These are phyloP conservation scores for Pneumocystis canis DNA, from an alignment of 1,139 yeast species.

Conservation along the genomic window DNA sequence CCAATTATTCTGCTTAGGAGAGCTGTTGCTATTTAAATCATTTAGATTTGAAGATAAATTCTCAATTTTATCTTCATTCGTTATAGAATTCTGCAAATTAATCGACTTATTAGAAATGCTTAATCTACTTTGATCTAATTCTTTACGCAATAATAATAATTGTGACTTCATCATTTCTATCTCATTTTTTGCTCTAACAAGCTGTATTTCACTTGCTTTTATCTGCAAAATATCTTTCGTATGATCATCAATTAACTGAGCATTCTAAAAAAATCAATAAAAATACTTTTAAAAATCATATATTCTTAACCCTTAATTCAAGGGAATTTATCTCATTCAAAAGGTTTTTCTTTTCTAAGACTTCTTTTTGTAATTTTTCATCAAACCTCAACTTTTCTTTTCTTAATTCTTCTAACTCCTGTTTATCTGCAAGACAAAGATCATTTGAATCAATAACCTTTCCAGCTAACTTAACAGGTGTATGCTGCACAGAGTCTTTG, in stretches of 20 bases:
- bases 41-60: not conserved
- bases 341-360: constrained; percentile 20
- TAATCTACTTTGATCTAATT: not conserved
- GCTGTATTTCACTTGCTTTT: constrained; percentile 4
- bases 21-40: not conserved
- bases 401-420: constrained; percentile 40
- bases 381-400: constrained; percentile 40
- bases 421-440: constrained; percentile 25
- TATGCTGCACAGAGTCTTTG: constrained; percentile 12
- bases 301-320: constrained; percentile 23
- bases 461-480: constrained; percentile 11
- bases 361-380: constrained; percentile 31
- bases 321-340: constrained; percentile 1
- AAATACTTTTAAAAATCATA: constrained; percentile 6
- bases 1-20: not conserved
- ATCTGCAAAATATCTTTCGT: constrained; percentile 30
- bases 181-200: constrained; percentile 11
- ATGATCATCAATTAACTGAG: constrained; percentile 31
- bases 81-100: not conserved
- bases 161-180: constrained; percentile 1
- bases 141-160: not conserved
- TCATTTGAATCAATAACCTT: constrained; percentile 21
- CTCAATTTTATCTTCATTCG: not conserved
- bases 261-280: constrained; percentile 24
- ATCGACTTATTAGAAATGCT: not conserved